These are phyloP conservation scores for Xylaria arbuscula DNA, from an alignment of 2,329 filamentous ascomycete species.

Conservation along the genomic window DNA sequence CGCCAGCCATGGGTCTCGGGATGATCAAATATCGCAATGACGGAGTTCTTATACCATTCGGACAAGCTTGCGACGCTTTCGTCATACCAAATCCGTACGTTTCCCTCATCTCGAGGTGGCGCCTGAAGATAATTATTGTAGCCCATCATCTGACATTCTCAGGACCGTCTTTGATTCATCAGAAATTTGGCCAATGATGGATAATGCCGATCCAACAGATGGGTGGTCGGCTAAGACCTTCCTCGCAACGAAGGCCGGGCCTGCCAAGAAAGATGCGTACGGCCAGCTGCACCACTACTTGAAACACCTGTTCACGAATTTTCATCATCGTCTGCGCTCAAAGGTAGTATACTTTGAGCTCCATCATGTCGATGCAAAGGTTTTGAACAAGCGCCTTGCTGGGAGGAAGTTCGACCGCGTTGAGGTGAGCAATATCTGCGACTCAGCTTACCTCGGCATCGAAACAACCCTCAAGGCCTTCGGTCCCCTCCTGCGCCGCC, in stretches of 20 bases:
- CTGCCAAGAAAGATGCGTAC: constrained; percentile 15
- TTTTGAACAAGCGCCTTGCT: constrained; percentile 1
- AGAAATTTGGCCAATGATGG: constrained; percentile 22
- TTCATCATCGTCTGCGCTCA: constrained; percentile 6
- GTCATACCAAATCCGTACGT: constrained; percentile 25
- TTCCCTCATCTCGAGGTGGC: not conserved
- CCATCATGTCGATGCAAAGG: constrained; percentile 7
- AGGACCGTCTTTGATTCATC: constrained; percentile 19
- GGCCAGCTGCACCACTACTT: constrained; percentile 22
- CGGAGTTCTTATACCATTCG: constrained; percentile 23
- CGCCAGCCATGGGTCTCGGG: not conserved
- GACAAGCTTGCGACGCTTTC: constrained; percentile 10
- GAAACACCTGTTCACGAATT: constrained; percentile 6
- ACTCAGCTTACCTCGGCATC: constrained; percentile 17
- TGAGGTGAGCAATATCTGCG: constrained; percentile 26
- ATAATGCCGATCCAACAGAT: constrained; percentile 13
- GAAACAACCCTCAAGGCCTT: constrained; percentile 19
- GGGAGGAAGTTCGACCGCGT: constrained; percentile 17
- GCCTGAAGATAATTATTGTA: not conserved
- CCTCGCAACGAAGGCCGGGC: constrained; percentile 12
- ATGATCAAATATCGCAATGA: constrained; percentile 17
- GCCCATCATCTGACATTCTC: not conserved
- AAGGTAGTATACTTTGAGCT: constrained; percentile 16
- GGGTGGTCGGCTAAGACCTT: constrained; percentile 21
- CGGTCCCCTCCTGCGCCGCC: not conserved